Evolutionary conservation across 2,329 filamentous ascomycete genomes (phyloP).

Genomic region (Plectosphaerella plurivora): DNA sequence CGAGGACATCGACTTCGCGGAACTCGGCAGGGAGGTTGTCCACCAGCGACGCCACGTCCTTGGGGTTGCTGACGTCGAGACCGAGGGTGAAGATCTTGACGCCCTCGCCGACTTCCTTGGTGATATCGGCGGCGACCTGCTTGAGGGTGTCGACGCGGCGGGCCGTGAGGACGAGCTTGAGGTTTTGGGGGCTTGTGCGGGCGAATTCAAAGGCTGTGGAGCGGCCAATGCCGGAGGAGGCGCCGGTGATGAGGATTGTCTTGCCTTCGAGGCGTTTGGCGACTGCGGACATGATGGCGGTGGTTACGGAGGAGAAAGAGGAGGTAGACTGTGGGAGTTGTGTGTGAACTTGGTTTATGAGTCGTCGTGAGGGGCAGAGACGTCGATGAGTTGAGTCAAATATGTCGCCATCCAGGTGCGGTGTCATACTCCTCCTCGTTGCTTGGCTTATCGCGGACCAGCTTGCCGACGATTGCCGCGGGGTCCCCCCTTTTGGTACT

Average conservation of each 20-base stretch:
- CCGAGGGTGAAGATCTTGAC: slow-evolving; percentile 79
- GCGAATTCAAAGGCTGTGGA: slow-evolving; percentile 92
- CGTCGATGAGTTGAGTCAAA: not conserved
- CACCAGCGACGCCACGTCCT: slow-evolving; percentile 71
- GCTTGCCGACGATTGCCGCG: too few species aligned
- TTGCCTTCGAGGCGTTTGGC: slow-evolving; percentile 86
- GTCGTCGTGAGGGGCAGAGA: too few species aligned
- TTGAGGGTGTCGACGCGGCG: slow-evolving; percentile 75
- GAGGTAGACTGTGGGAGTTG: not conserved
- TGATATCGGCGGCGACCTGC: slow-evolving; percentile 72
- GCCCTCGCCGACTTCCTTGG: slow-evolving; percentile 68
- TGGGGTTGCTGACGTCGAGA: slow-evolving; percentile 79
- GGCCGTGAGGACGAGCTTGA: slow-evolving; percentile 87
- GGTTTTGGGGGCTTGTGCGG: slow-evolving; percentile 69
- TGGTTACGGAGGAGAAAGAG: not conserved
- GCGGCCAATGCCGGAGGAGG: slow-evolving; percentile 88
- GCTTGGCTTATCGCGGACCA: too few species aligned
- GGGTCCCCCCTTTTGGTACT: too few species aligned
- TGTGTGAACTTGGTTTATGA: too few species aligned
- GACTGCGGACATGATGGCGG: slow-evolving; percentile 48
- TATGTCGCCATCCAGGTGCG: too few species aligned
- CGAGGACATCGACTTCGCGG: slow-evolving; percentile 77
- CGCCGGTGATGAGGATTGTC: slow-evolving; percentile 87
- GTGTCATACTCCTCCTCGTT: too few species aligned
- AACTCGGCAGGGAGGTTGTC: slow-evolving; percentile 73